Base-by-base conservation (phyloP, 1,284 basidiomycete species). In the Ceratobasidium sp. region DNA sequence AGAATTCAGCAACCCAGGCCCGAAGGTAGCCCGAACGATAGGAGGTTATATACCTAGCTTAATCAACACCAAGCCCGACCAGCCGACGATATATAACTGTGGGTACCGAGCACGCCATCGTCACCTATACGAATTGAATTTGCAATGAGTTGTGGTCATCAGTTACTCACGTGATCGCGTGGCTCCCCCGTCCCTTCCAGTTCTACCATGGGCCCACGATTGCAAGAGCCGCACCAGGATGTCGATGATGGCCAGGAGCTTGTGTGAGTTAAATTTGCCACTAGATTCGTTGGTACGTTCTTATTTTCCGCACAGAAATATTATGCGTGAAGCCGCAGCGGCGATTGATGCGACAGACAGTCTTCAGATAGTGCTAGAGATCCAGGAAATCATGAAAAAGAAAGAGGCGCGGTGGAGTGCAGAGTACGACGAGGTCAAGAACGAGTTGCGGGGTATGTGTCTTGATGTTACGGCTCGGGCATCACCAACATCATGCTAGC, bases 371-470 rank as follows among this genome's bases (percentile, higher is more conserved):
- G 64, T 67, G n/a, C 18, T 67, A 30, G 51, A 54, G 9, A 67
- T 67, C 9, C 64, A 67, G 33, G 64, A 67, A 46, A 67, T 67
- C 18, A 67, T 67, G 64, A 67, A 67, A 23, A 56, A 38, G 36
- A 67, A 56, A 56, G 64, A 67, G 38, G 49, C 51, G 16, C 51
- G 44, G 12, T 67, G 64, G 64, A 51, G 53, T 33, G 44, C 49
- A 11, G 64, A 67, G 3, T 40, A 36, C 2, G 64, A 67, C 9
- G 40, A 56, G 6, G 53, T 28, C 21, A 36, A 40, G 23, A n/a
- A 51, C 11, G 64, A 67, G 25, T 33, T 51, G 21, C 64, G 64
- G 8, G 21, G 64, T 67, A 67, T 56, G 64, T 56, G 18, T 14
- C 16, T 21, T 25, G 1, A 1, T n/a, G 1, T 14, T 66, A 11